Evolutionary conservation across 2,329 filamentous ascomycete species (phyloP).

Genomic region (Xylaria sp.): DNA sequence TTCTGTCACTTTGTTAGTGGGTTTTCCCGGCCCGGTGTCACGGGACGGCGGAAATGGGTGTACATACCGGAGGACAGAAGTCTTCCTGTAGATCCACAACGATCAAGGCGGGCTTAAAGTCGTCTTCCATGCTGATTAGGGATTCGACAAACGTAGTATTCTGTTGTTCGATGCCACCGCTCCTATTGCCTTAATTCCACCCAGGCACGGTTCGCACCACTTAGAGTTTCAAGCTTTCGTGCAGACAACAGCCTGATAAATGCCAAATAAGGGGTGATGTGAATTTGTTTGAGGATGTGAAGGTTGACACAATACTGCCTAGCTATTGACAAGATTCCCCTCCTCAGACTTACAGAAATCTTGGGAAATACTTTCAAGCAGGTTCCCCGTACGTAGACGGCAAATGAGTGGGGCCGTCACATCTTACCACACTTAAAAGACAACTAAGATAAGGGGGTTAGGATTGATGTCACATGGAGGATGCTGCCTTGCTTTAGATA

Average conservation of each 20-base stretch:
- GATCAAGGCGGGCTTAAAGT: constrained; percentile 65
- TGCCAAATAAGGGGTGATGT: background rate
- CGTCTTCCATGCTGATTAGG: constrained; percentile 40
- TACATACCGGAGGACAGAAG: constrained; percentile 86
- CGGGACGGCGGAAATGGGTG: constrained; percentile 3
- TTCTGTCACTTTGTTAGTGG: constrained; percentile 62
- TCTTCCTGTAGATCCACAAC: constrained; percentile 94
- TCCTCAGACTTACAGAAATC: background rate
- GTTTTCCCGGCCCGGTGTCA: background rate
- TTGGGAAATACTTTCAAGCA: background rate
- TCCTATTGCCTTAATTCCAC: background rate
- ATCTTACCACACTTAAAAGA: background rate
- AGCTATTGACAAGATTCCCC: background rate
- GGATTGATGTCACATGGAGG: background rate
- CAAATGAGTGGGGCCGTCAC: constrained; percentile 10
- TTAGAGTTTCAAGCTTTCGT: background rate
- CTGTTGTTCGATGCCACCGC: background rate
- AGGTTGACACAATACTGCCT: background rate
- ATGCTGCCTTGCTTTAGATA: background rate
- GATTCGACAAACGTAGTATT: background rate
- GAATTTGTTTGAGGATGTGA: background rate
- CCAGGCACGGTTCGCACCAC: background rate
- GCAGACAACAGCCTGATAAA: constrained; percentile 20
- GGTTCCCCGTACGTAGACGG: background rate
- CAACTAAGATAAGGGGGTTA: background rate